Conservation (phyloP, 108 stramenopile species). For the Fragilaria crotonensis region DNA sequence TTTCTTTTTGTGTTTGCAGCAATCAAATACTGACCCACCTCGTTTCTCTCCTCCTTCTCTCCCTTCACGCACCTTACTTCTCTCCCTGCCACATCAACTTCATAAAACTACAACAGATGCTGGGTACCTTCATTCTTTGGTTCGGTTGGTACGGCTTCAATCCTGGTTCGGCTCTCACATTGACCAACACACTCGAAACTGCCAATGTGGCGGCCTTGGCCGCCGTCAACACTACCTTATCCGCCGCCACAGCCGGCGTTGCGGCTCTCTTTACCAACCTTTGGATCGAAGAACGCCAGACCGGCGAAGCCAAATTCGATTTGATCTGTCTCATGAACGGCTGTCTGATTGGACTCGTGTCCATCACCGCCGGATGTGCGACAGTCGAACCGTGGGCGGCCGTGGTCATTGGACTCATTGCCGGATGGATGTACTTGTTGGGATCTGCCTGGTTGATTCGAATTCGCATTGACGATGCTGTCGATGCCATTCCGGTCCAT, state of each 20-base stretch:
- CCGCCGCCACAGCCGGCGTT: slow-evolving; percentile 52
- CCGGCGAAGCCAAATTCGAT: slow-evolving; percentile 61
- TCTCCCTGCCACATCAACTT: background rate
- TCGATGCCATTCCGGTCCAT: slow-evolving; percentile 91
- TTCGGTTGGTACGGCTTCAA: slow-evolving; percentile 96
- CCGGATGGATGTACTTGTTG: slow-evolving; percentile 69
- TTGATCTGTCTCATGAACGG: slow-evolving; percentile 70
- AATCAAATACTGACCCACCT: background rate
- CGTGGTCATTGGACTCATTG: slow-evolving; percentile 72
- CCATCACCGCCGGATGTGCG: slow-evolving; percentile 77
- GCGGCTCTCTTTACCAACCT: slow-evolving; percentile 51
- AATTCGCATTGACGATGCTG: slow-evolving; percentile 84
- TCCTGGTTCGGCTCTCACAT: slow-evolving; percentile 65
- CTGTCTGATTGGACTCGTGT: slow-evolving; percentile 58
- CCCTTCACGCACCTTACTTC: background rate
- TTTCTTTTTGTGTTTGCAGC: background rate
- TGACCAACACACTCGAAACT: slow-evolving; percentile 18
- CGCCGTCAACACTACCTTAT: slow-evolving; percentile 79
- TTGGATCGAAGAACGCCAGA: slow-evolving; percentile 34
- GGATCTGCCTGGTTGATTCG: slow-evolving; percentile 47
- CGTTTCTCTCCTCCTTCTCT: background rate
- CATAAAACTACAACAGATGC: slow-evolving; percentile 8
- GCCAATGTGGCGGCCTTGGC: slow-evolving; percentile 48
- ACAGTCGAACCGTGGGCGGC: slow-evolving; percentile 76
- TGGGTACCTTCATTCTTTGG: slow-evolving; percentile 88